Conservation (phyloP, 2,329 filamentous ascomycete genomes). For the Sclerotiophoma versabilis region DNA sequence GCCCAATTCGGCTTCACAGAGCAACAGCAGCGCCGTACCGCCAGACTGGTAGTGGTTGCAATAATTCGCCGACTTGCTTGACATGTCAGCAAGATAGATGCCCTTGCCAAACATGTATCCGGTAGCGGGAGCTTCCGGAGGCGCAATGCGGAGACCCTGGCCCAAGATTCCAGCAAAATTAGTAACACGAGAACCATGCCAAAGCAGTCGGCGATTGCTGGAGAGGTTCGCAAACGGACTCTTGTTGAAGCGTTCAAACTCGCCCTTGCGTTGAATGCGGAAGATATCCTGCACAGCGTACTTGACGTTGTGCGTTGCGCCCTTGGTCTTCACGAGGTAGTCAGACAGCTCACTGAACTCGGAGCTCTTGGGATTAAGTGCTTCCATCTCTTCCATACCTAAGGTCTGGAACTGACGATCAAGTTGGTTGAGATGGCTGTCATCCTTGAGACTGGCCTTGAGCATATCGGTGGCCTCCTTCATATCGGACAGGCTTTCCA, state of each 20-base stretch:
- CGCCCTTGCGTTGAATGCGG: slow-evolving; percentile 78
- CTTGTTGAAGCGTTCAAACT: slow-evolving; percentile 71
- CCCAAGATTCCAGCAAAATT: slow-evolving; percentile 89
- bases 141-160: slow-evolving; percentile 88
- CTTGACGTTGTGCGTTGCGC: slow-evolving; percentile 67
- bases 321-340: slow-evolving; percentile 73
- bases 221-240: slow-evolving; percentile 61
- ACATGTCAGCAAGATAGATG: slow-evolving; percentile 85
- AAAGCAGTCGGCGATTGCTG: slow-evolving; percentile 78
- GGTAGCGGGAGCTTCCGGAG: slow-evolving; percentile 77
- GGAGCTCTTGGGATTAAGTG: slow-evolving; percentile 62
- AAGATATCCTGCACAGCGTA: slow-evolving; percentile 78
- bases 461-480: slow-evolving; percentile 81
- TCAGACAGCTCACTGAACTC: slow-evolving; percentile 72
- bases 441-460: slow-evolving; percentile 64
- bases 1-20: slow-evolving; percentile 86
- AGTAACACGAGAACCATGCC: slow-evolving; percentile 84
- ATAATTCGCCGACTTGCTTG: slow-evolving; percentile 80
- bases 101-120: slow-evolving; percentile 94
- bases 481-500: slow-evolving; percentile 85
- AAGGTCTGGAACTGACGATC: slow-evolving; percentile 77
- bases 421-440: slow-evolving; percentile 65
- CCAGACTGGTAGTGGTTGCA: slow-evolving; percentile 69
- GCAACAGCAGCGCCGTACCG: slow-evolving; percentile 75
- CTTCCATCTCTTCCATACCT: slow-evolving; percentile 77